Base-by-base conservation (phyloP, 805 yeast species). In the Yarrowia sp. region DNA sequence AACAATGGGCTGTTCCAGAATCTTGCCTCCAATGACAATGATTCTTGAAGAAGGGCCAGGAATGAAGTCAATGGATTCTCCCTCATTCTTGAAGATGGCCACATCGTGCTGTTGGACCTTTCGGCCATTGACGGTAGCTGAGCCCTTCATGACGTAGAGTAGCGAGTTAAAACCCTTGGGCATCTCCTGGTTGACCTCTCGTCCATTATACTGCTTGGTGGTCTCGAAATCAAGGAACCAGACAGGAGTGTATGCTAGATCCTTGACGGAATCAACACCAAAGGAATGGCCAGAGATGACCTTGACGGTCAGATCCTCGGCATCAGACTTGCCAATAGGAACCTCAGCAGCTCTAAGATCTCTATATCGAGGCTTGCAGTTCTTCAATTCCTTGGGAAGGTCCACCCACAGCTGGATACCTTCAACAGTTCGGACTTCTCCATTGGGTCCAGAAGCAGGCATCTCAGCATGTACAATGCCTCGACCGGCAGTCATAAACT, bases 321-420 rank as follows among this genome's bases (percentile, higher is more conserved):
- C 91, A 66, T 83, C 81, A 46, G 89, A 87, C 61, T 78, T 79
- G 5, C 81, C 93, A 64, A 83, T 77, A 11, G 96, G 96, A 58
- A 89, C 85, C 71, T 88, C 93, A 70, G 79, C 79, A 7, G 81
- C 80, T 71, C 82, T 82, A 72, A 90, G 79, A 71, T 89, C 93
- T 71, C 95, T 82, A 76, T 90, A 90, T 66, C 92, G 77, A 46
- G 96, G 96, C 28, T 82, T 82, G 68, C 83, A 76, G 65, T 85
- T 79, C 71, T 88, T 89, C 72, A 86, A 74, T 0, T 81, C 76
- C 59, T 78, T 82, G 28, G 93, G 96, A 70, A 86, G 80, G 73
- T 89, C 95, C 46, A 89, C 93, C 96, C 96, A 90, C 65, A 90
- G 76, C 75, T 90, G 97, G 81, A 90, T 78, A 67, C 96, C 96